Evolutionary conservation across 176 grass and related monocot species (phyloP).

Genomic region (Hsuehochloa calcarea): DNA sequence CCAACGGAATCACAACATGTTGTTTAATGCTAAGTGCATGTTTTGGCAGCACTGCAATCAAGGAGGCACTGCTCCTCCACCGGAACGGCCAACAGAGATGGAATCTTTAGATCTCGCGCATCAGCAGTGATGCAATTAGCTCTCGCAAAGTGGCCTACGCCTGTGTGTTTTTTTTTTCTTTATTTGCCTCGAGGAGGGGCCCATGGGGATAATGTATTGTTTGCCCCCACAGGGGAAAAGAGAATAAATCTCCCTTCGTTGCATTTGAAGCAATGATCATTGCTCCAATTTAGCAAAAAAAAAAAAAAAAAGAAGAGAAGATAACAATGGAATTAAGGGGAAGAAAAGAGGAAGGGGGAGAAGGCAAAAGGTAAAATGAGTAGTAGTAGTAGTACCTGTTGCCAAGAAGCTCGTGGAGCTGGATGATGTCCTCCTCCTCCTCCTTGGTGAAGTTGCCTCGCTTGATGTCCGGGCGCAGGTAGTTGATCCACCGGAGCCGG

Average conservation of each 20-base stretch:
- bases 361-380: background rate
- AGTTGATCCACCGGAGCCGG: slow-evolving; percentile 93
- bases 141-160: slow-evolving; percentile 26
- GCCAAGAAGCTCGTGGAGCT: slow-evolving; percentile 69
- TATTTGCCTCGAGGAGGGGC: slow-evolving; percentile 16
- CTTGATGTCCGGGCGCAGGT: slow-evolving; percentile 84
- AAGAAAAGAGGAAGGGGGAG: background rate
- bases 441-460: slow-evolving; percentile 80
- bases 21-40: slow-evolving; percentile 6
- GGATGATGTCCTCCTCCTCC: slow-evolving; percentile 78
- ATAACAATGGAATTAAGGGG: background rate
- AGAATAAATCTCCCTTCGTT: background rate
- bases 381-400: slow-evolving; percentile 48
- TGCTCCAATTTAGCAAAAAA: background rate
- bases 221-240: background rate
- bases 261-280: slow-evolving; percentile 33
- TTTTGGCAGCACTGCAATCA: slow-evolving; percentile 35
- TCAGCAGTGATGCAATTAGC: slow-evolving; percentile 41
- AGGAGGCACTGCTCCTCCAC: background rate
- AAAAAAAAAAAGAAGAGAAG: background rate
- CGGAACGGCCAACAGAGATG: slow-evolving; percentile 30
- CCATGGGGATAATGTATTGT: slow-evolving; percentile 29
- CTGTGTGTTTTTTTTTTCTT: background rate
- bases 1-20: background rate
- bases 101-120: slow-evolving; percentile 48